phyloP scores from a whole-genome alignment of 306 rosid species.

The Myrica gale region DNA sequence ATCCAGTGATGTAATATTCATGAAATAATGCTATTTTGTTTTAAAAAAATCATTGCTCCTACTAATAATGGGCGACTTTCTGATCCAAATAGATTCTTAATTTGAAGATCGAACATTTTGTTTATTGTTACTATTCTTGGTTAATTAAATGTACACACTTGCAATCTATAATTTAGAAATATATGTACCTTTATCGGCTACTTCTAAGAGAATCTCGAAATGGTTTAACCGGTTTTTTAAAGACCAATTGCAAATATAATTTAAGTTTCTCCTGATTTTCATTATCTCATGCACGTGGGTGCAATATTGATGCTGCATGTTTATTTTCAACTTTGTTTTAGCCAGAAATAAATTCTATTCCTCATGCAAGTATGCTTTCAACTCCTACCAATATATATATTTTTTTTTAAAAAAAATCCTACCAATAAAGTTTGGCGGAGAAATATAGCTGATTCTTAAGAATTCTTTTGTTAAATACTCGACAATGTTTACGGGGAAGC shows the following conservation, averaged over 20 bases:
- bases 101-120: slow-evolving; percentile 1
- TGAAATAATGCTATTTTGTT: not conserved
- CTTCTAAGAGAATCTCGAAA: not conserved
- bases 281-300: not conserved
- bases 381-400: too few relatives aligned
- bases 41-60: too few relatives aligned
- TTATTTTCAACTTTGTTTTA: not conserved
- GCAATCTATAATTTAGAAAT: not conserved
- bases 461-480: too few relatives aligned
- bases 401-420: too few relatives aligned
- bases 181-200: not conserved
- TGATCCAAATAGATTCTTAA: not conserved
- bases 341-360: too few relatives aligned
- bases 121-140: not conserved
- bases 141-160: not conserved
- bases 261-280: not conserved
- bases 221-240: too few relatives aligned
- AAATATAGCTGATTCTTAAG: too few relatives aligned
- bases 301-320: not conserved
- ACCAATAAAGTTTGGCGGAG: too few relatives aligned
- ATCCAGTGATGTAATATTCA: not conserved
- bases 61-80: too few relatives aligned
- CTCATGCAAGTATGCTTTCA: too few relatives aligned
- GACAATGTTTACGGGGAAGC: too few relatives aligned
- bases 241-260: not conserved